Evolutionary conservation across 2,329 filamentous ascomycete species (phyloP).

Genomic region (Sclerotinia spermophila): DNA sequence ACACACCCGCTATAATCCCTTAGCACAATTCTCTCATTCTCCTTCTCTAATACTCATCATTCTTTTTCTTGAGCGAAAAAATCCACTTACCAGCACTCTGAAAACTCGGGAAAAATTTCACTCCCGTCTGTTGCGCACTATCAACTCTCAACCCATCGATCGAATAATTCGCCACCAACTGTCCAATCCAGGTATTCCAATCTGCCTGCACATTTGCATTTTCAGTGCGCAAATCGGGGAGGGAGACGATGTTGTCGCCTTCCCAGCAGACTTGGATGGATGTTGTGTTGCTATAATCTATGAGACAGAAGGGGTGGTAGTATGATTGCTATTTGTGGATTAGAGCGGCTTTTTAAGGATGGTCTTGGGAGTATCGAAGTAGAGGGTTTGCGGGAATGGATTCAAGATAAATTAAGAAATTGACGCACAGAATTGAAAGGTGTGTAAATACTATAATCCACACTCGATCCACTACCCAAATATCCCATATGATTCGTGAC

Average conservation of each 20-base stretch:
- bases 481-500: slow-evolving; percentile 48
- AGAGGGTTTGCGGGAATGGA: too few relatives aligned
- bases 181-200: slow-evolving; percentile 32
- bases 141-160: slow-evolving; percentile 51
- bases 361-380: too few relatives aligned
- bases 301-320: slow-evolving; percentile 37
- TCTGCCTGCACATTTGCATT: slow-evolving; percentile 26
- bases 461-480: slow-evolving; percentile 36
- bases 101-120: slow-evolving; percentile 54
- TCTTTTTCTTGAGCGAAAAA: neutral
- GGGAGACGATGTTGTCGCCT: slow-evolving; percentile 32
- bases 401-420: neutral
- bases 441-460: slow-evolving; percentile 39
- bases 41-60: slow-evolving; percentile 27
- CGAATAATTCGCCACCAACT: slow-evolving; percentile 35
- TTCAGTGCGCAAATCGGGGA: slow-evolving; percentile 36
- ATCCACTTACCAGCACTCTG: slow-evolving; percentile 38
- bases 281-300: slow-evolving; percentile 39
- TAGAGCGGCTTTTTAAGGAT: neutral
- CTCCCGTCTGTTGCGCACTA: slow-evolving; percentile 46
- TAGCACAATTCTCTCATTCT: neutral
- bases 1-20: slow-evolving; percentile 49
- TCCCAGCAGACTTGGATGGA: slow-evolving; percentile 32
- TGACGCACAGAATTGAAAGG: slow-evolving; percentile 39
- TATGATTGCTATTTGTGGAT: slow-evolving; percentile 31